Conservation (phyloP, 2,329 filamentous ascomycete species). For the Aspergillus sp. region DNA sequence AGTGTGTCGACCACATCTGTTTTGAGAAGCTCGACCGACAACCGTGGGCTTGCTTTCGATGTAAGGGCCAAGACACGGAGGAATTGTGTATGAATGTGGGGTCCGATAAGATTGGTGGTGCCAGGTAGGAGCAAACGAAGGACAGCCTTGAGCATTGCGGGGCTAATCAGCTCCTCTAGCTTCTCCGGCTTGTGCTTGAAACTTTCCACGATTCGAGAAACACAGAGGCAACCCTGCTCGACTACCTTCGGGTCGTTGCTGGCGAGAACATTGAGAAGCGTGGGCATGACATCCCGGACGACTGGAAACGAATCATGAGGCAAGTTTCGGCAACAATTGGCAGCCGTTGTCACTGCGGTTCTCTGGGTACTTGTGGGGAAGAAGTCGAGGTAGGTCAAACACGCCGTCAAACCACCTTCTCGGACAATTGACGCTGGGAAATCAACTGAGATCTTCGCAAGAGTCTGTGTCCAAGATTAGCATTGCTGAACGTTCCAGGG, state of each 20-base stretch:
- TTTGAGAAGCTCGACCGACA: constrained; percentile 90
- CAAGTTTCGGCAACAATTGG: constrained; percentile 97
- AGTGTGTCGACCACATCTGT: constrained; percentile 97
- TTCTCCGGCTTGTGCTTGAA: constrained; percentile 88
- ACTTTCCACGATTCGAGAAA: constrained; percentile 94
- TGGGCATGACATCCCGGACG: constrained; percentile 95
- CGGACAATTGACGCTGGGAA: constrained; percentile 94
- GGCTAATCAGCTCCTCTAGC: constrained; percentile 88
- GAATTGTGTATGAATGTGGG: constrained; percentile 95
- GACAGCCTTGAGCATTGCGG: constrained; percentile 82
- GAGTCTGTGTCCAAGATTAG: constrained; percentile 58
- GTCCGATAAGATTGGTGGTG: constrained; percentile 91
- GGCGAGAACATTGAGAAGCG: constrained; percentile 82
- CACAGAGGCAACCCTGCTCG: constrained; percentile 93
- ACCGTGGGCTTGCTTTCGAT: constrained; percentile 80
- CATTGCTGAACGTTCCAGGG: background rate
- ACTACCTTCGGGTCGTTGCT: constrained; percentile 97
- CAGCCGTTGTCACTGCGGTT: constrained; percentile 94
- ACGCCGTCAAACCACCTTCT: constrained; percentile 94
- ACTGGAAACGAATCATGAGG: constrained; percentile 91
- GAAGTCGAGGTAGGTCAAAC: constrained; percentile 93
- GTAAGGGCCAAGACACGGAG: constrained; percentile 88
- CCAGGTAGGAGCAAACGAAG: constrained; percentile 87
- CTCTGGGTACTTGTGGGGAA: constrained; percentile 96
- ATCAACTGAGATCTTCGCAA: constrained; percentile 97